Conservation (phyloP, 352 stramenopile species). For the Pythium monospermum region DNA sequence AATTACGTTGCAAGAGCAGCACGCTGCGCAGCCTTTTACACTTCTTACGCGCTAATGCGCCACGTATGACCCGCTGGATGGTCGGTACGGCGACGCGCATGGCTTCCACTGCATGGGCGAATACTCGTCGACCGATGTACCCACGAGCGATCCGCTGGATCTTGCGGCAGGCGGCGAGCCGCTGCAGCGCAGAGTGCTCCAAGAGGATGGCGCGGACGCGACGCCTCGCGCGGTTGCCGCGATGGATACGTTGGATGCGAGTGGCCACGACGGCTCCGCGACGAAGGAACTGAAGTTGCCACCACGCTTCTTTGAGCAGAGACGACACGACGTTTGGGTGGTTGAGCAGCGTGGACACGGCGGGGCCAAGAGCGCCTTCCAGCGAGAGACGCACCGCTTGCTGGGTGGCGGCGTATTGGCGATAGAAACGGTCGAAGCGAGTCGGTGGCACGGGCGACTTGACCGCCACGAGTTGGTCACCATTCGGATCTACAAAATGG, state of each 20-base stretch:
- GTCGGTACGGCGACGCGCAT: conserved; percentile 38
- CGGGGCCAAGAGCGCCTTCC: neutral
- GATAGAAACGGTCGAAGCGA: neutral
- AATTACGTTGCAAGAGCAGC: conserved; percentile 50
- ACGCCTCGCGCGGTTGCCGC: conserved; percentile 51
- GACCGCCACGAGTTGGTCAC: neutral
- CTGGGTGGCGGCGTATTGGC: neutral
- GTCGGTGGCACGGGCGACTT: conserved; percentile 3
- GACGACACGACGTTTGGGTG: conserved; percentile 38
- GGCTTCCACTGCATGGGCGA: conserved; percentile 25
- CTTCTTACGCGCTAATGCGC: conserved; percentile 32
- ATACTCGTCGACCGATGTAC: conserved; percentile 43
- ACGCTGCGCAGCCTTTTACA: conserved; percentile 33
- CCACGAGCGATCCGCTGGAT: conserved; percentile 55
- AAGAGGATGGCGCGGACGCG: conserved; percentile 33
- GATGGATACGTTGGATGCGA: conserved; percentile 61
- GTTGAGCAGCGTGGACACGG: conserved; percentile 11
- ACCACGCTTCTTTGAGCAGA: conserved; percentile 46
- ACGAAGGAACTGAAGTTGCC: conserved; percentile 55
- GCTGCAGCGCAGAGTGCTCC: conserved; percentile 28
- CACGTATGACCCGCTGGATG: conserved; percentile 52
- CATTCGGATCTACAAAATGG: no score
- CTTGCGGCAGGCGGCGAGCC: conserved; percentile 11
- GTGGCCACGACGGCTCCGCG: conserved; percentile 45
- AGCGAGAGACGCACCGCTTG: neutral